Base-by-base conservation (phyloP, 495 filamentous ascomycete species). In the Neurospora tetraspora region DNA sequence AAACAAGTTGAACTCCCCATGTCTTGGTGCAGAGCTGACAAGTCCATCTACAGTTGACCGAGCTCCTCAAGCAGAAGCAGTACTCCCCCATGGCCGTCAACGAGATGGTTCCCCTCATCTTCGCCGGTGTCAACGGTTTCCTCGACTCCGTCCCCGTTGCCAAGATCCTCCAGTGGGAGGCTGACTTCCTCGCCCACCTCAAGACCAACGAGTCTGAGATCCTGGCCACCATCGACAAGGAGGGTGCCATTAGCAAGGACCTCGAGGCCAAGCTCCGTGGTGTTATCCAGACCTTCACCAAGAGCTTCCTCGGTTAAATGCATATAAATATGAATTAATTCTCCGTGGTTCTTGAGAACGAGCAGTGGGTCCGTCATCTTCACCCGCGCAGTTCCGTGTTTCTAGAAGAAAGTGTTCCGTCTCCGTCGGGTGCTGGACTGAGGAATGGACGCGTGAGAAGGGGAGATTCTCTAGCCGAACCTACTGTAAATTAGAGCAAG, bases 51-150 rank as follows among this genome's bases (percentile, higher is more conserved):
- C 79, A 89, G 87, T 87, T 89, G 81, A 98, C 94, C 76, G 94
- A 98, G 89, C 92, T 98, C 78, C 93, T 98, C 81, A 99, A 98
- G 92, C 96, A 99, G 89, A 98, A 97, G 92, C 96, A 99, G 88
- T 99, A 98, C 90, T 91, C 90, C 43, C 96, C 96, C 78, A 98
- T 98, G 96, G 92, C 93, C 78, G 96, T 98, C 78, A 93, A 94
- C 88, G 96, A 98, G 86, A 98, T 98, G 94, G 96, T 99, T 87
- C 96, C 96, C 76, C 91, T 99, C 75, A 98, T 99, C 88, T 99
- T 91, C 86, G 96, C 96, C 78, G 96, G 96, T 94, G 93, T 99
- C 85, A 99, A 99, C 84, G 96, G 96, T 86, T 87, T 88, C 85
- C 91, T 98, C 75, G 94, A 98, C 86, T 82, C 76, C 75, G 89